Evolutionary conservation across 345 rosid species (phyloP).

Genomic region (Balakata baccata): DNA sequence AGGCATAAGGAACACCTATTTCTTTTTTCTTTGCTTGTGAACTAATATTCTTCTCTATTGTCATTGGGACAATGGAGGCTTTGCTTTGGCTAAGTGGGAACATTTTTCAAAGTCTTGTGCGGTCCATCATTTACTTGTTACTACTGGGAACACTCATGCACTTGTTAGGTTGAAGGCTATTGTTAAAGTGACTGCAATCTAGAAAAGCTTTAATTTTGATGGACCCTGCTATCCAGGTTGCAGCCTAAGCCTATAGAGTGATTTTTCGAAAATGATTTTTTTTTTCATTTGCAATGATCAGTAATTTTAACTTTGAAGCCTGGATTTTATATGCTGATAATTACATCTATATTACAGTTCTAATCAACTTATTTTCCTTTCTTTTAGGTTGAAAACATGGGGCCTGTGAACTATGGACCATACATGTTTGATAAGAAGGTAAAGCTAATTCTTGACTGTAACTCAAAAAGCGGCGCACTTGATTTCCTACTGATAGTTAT

Average conservation of each 20-base stretch:
- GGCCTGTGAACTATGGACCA: slow-evolving; percentile 78
- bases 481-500: not conserved
- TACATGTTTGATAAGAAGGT: slow-evolving; percentile 84
- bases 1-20: not conserved
- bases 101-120: not conserved
- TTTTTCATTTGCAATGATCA: not conserved
- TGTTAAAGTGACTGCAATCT: not conserved
- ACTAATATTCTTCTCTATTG: not conserved
- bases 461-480: no score
- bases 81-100: not conserved
- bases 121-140: not conserved
- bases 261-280: not conserved
- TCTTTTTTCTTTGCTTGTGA: no score
- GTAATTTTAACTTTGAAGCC: not conserved
- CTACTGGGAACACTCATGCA: no score
- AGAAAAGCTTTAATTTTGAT: not conserved
- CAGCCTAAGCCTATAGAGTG: not conserved
- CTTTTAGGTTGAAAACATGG: slow-evolving; percentile 91
- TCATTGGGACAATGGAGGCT: not conserved
- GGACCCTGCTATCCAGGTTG: not conserved
- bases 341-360: not conserved
- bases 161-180: not conserved
- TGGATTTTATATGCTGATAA: not conserved
- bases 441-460: slow-evolving; percentile 10
- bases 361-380: slow-evolving; percentile 7